Evolutionary conservation across 768 basidiomycete species (phyloP), one percentile per base, ranked within the genome.

Genomic region (Suillus sp.): DNA sequence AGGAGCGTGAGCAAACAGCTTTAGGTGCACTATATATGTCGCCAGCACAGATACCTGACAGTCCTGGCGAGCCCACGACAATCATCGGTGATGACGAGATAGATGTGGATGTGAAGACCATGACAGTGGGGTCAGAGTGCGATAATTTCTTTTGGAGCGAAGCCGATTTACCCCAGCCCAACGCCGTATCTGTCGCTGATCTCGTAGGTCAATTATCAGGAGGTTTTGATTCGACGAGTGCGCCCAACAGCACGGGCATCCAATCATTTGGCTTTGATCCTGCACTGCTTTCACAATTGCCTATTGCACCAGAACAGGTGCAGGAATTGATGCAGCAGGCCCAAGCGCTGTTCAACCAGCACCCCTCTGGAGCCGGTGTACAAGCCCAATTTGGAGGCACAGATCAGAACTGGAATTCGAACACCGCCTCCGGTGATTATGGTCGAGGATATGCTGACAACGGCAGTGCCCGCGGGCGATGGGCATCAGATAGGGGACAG

Each of bases 1-100:
- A 90, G 73, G 82, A 87, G 74, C 86, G 93, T 60, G 93, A 95
- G 72, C 84, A 88, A 73, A 88, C 86, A 18, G 89, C 90, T 34
- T 81, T 94, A 25, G 84, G 84, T 30, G 91, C 92, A 48, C 73
- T 91, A 38, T 95, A 95, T 74, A 87, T 90, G 80, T 82, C 82
- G 14, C 74, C 80, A 51, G 80, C 82, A 53, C 89, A 90, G 66
- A 89, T 93, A 68, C 93, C 93, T 50, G 91, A 93, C 56, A 84
- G 87, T 63, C 90, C 93, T 22, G 84, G 84, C 43, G 93, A 93
- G 75, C 87, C 89, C 32, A 72, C 84, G 22, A 74, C 76, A 64
- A 78, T 82, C 66, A 81, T 89, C 64, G 71, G 83, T 54, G 91
- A 91, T 67, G 91, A 90, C 67, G 88, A 92, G 68, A 80, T 86